Percentiles rank a stretch among this genome's conserved stretches.
phyloP scores from a whole-genome alignment of 345 rosid genomes.

The Hibiscus trionum region DNA sequence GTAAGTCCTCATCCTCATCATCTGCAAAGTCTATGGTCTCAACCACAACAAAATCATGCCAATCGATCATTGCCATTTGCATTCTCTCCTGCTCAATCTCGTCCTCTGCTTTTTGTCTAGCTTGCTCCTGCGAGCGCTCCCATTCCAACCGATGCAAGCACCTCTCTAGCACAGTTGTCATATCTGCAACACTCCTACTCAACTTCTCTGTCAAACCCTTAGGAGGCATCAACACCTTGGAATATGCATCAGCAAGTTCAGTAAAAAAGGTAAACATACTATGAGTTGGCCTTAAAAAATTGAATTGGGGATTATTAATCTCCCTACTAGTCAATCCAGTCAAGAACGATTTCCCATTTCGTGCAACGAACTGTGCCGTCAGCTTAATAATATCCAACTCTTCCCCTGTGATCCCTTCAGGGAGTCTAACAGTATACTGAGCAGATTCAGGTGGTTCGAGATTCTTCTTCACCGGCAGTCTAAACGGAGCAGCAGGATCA shows the following conservation, averaged over 20 bases:
- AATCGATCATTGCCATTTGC: slow-evolving; percentile 90
- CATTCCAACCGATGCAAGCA: slow-evolving; percentile 82
- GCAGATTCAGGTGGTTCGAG: slow-evolving; percentile 71
- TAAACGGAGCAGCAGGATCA: slow-evolving; percentile 62
- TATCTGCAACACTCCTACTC: slow-evolving; percentile 44
- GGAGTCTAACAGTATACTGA: slow-evolving; percentile 69
- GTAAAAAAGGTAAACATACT: slow-evolving; percentile 78
- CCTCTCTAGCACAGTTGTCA: slow-evolving; percentile 71
- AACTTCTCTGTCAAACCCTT: slow-evolving; percentile 60
- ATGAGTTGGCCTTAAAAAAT: slow-evolving; percentile 83
- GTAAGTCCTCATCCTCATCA: slow-evolving; percentile 80
- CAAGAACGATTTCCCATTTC: slow-evolving; percentile 72
- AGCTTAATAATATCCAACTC: slow-evolving; percentile 81
- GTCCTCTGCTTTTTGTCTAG: slow-evolving; percentile 76
- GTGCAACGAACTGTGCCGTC: slow-evolving; percentile 80
- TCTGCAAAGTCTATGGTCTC: slow-evolving; percentile 82
- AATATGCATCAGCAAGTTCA: slow-evolving; percentile 68
- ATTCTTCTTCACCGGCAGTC: slow-evolving; percentile 43
- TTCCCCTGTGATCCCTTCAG: slow-evolving; percentile 73
- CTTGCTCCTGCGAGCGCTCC: slow-evolving; percentile 82
- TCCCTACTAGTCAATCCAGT: slow-evolving; percentile 66
- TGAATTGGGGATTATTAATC: slow-evolving; percentile 66
- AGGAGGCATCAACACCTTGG: slow-evolving; percentile 75
- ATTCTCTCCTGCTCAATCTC: slow-evolving; percentile 80
- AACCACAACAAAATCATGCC: slow-evolving; percentile 90